These are phyloP conservation scores for Hypoxylon lienhwacheense DNA, from an alignment of 495 filamentous ascomycete species.

Conservation along the genomic window DNA sequence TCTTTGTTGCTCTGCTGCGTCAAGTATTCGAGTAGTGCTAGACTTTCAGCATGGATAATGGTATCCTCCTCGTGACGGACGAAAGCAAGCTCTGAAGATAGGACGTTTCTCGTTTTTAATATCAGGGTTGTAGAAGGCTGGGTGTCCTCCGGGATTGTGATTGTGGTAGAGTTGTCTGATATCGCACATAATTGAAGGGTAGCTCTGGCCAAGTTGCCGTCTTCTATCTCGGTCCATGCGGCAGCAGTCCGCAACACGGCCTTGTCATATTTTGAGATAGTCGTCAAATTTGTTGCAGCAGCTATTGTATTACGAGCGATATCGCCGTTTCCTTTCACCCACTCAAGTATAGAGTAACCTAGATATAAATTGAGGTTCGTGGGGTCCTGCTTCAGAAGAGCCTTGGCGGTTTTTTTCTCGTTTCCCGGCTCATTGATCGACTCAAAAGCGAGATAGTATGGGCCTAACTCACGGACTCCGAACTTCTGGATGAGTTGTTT, in stretches of 20 bases:
- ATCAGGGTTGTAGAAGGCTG: slow-evolving; percentile 41
- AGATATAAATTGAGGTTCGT: slow-evolving; percentile 73
- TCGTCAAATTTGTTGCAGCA: slow-evolving; percentile 41
- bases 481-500: slow-evolving; percentile 53
- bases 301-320: slow-evolving; percentile 66
- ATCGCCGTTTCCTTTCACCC: slow-evolving; percentile 54
- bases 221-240: slow-evolving; percentile 67
- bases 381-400: slow-evolving; percentile 65
- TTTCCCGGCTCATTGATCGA: slow-evolving; percentile 56
- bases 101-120: slow-evolving; percentile 59
- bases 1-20: slow-evolving; percentile 40
- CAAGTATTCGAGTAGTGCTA: slow-evolving; percentile 68
- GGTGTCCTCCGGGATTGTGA: slow-evolving; percentile 5
- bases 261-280: slow-evolving; percentile 17
- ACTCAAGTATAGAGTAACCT: slow-evolving; percentile 74
- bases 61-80: slow-evolving; percentile 47
- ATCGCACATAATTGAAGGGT: slow-evolving; percentile 48
- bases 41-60: slow-evolving; percentile 58
- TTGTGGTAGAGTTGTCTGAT: slow-evolving; percentile 9
- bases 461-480: slow-evolving; percentile 58
- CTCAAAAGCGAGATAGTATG: slow-evolving; percentile 73
- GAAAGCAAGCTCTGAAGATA: slow-evolving; percentile 60
- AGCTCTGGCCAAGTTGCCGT: slow-evolving; percentile 48
- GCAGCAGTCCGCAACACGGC: slow-evolving; percentile 20
- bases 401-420: slow-evolving; percentile 73